phyloP scores from a whole-genome alignment of 73 alveolate species.

The Paramecium tetraurelia region DNA sequence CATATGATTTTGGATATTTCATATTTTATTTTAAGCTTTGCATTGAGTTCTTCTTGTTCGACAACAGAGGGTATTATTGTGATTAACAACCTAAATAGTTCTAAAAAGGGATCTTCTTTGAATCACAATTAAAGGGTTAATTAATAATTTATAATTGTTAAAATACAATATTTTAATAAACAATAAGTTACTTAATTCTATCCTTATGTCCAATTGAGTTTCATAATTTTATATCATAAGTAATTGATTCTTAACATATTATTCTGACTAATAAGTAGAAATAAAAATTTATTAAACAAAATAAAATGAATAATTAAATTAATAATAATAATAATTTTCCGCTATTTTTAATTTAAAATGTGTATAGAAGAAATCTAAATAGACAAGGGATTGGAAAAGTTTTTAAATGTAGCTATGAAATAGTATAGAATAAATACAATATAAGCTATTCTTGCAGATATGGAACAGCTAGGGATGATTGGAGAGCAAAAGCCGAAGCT shows the following conservation, averaged over 20 bases:
- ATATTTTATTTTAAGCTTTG: neutral
- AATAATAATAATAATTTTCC: neutral
- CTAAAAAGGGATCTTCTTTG: neutral
- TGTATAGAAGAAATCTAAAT: neutral
- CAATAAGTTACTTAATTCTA: no score
- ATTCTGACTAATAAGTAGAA: no score
- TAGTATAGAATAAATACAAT: neutral
- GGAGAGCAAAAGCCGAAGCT: neutral
- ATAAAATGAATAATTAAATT: neutral
- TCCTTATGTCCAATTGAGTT: no score
- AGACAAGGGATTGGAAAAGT: conserved; percentile 10
- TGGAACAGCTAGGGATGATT: neutral
- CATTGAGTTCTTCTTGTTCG: neutral
- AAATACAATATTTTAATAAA: neutral
- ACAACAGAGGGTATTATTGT: neutral
- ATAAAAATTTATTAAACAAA: no score
- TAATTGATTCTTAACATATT: no score
- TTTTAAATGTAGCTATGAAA: neutral
- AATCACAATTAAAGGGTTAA: neutral
- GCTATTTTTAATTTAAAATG: neutral
- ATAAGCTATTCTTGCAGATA: neutral
- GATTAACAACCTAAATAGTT: neutral
- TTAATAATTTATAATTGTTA: neutral
- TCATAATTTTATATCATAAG: no score
- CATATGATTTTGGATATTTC: neutral